Base-by-base conservation (phyloP, 257 asterid genomes). In the Oldenlandia corymbosa region DNA sequence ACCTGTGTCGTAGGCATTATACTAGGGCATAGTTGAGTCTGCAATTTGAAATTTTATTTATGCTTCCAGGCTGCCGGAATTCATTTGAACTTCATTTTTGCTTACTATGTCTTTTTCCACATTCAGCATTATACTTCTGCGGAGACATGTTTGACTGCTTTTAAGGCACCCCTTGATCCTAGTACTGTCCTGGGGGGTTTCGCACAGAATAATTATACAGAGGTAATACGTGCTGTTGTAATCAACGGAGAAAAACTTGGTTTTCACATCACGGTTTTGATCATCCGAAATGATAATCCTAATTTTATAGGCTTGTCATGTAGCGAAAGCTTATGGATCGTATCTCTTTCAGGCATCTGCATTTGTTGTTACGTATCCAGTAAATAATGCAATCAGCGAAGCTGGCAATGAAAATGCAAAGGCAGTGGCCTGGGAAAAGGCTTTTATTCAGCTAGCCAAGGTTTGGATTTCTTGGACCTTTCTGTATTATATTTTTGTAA, bases 141-240 rank as follows among this genome's bases (percentile, higher is more conserved):
- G 30, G 97, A 87, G 32, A 66, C 86, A 34, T 93, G 99, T 57
- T 62, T 85, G 79, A 84, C 95, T 76, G 96, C 97, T 64, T 93
- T 93, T 73, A 84, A 90, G 82, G 96, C 94, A 39, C 99, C 99
- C 31, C 95, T 93, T 66, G 99, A 93, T 73, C 99, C 99, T 65
- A 90, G 81, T 79, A 93, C 99, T 18, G 90, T 95, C 54, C 79
- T 93, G 58, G 99, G 99, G 61, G 99, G 99, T 74, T 93, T 84
- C 73, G 77, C 96, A 4, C 95, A 94, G 37, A 85, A 76, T 75
- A 85, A 85, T 75, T 93, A 78, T 74, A 80, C 81, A 3, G 94
- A 90, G 95, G 99, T 93, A 83, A 68, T 56, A 49, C 66, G 51
- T 50, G 31, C 24, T 13, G 50, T 9, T 62, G 37, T 17, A 45